Conservation (phyloP, 2,329 filamentous ascomycete species). For the Pseudophaeomoniella oleicola region DNA sequence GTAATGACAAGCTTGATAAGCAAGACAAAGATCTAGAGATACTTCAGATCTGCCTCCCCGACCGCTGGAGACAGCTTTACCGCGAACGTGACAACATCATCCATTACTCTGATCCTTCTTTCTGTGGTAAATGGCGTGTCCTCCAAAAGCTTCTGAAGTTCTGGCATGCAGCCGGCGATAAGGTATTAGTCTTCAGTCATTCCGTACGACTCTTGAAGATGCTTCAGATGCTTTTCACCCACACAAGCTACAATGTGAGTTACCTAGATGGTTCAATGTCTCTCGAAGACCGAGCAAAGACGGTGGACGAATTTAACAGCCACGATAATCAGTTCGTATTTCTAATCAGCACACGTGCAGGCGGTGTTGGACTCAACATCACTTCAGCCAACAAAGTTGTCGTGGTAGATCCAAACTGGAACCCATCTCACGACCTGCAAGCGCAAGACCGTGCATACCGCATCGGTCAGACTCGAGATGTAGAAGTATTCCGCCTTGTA, state of each 20-base stretch:
- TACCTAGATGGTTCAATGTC: slow-evolving; percentile 77
- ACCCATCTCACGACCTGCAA: slow-evolving; percentile 85
- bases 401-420: slow-evolving; percentile 95
- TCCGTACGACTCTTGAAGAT: slow-evolving; percentile 76
- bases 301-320: slow-evolving; percentile 83
- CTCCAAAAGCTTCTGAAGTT: slow-evolving; percentile 73
- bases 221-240: slow-evolving; percentile 69
- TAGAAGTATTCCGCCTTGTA: slow-evolving; percentile 87
- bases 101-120: slow-evolving; percentile 72
- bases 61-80: slow-evolving; percentile 61
- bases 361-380: slow-evolving; percentile 89
- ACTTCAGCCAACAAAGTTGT: slow-evolving; percentile 97
- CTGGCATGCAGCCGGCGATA: slow-evolving; percentile 83
- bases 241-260: slow-evolving; percentile 78
- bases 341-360: slow-evolving; percentile 83
- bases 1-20: slow-evolving; percentile 51
- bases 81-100: slow-evolving; percentile 61
- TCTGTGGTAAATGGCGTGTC: slow-evolving; percentile 94
- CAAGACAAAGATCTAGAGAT: slow-evolving; percentile 63
- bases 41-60: slow-evolving; percentile 60
- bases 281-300: slow-evolving; percentile 67
- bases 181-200: slow-evolving; percentile 90
- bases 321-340: slow-evolving; percentile 85
- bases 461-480: slow-evolving; percentile 82
- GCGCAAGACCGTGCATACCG: slow-evolving; percentile 93